Base-by-base conservation (phyloP, 1,139 yeast genomes). In the Zygosaccharomyces pseudobailii region DNA sequence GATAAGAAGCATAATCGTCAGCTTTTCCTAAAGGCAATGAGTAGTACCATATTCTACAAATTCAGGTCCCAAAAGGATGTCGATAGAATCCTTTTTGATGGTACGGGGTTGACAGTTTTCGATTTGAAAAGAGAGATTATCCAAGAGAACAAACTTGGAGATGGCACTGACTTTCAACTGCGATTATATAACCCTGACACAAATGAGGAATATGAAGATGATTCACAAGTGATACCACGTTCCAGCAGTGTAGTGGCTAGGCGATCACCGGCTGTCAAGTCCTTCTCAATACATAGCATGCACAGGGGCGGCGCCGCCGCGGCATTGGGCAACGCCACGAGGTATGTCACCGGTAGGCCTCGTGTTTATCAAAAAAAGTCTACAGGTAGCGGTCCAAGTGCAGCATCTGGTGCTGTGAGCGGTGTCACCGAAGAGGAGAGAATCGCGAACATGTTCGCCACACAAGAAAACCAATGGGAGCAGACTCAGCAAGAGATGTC, bases 51-150 rank as follows among this genome's bases (percentile, higher is more conserved):
- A 24, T 92, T 88, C 65, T 92, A 92, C 66, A 78, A 82, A 65
- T 92, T 92, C 68, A 73, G 82, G 54, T 94, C 96, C 37, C 97
- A 90, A 65, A 85, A 82, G 65, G 82, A 79, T 45, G 83, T 87
- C 40, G 80, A 87, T 1, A 79, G 95, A 40, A 80, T 92, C 40
- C 79, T 84, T 45, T 94, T 92, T 65, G 98, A 94, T 67, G 98
- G 98, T 25, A 90, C 97, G 0, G 97, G 97, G 30, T 81, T 94
- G 46, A 87, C 95, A 8, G 96, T 90, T 9, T 92, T 90, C 70
- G 98, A 92, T 64, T 72, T 92, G 53, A 94, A 94, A 68, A 80
- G 92, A 55, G 97, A 92, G 60, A 89, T 92, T 49, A 84, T 94
- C 43, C 67, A 76, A 27, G 88, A 84, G 42, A 92, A 90, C 68